These are phyloP conservation scores for Salix purpurea DNA, from an alignment of 345 rosid genomes.

Conservation along the genomic window DNA sequence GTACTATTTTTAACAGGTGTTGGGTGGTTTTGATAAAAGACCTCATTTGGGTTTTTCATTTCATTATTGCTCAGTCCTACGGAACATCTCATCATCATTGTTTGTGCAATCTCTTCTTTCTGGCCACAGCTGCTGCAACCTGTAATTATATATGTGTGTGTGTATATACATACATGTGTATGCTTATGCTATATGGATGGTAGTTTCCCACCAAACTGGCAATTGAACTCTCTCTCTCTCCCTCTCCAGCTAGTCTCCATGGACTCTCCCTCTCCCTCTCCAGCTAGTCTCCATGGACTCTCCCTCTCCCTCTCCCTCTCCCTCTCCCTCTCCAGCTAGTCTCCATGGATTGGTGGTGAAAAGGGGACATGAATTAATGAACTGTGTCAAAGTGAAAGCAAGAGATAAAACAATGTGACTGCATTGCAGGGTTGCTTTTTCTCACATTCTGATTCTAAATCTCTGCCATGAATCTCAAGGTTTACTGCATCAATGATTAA, in stretches of 20 bases:
- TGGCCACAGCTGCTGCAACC: background rate
- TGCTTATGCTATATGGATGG: background rate
- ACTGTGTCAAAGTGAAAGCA: slow-evolving; percentile 16
- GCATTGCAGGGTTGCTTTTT: background rate
- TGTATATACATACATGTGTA: too few species aligned
- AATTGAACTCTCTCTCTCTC: background rate
- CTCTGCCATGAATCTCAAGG: slow-evolving; percentile 36
- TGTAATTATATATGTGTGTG: background rate
- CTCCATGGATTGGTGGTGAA: background rate
- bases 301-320: background rate
- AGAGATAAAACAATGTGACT: slow-evolving; percentile 36
- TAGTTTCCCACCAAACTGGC: slow-evolving; percentile 39
- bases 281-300: too few species aligned
- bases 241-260: too few species aligned
- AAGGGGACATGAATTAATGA: slow-evolving; percentile 1
- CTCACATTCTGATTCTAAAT: slow-evolving; percentile 15
- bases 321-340: background rate
- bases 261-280: too few species aligned
- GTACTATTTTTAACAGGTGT: slow-evolving; percentile 27
- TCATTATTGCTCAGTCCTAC: background rate
- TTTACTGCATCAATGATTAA: slow-evolving; percentile 53
- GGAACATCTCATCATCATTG: slow-evolving; percentile 24
- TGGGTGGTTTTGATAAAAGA: slow-evolving; percentile 24
- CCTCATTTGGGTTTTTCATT: slow-evolving; percentile 15
- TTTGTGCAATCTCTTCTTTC: slow-evolving; percentile 14